Evolutionary conservation across 108 stramenopile species (phyloP).

Genomic region (Schizochytrium sp.): DNA sequence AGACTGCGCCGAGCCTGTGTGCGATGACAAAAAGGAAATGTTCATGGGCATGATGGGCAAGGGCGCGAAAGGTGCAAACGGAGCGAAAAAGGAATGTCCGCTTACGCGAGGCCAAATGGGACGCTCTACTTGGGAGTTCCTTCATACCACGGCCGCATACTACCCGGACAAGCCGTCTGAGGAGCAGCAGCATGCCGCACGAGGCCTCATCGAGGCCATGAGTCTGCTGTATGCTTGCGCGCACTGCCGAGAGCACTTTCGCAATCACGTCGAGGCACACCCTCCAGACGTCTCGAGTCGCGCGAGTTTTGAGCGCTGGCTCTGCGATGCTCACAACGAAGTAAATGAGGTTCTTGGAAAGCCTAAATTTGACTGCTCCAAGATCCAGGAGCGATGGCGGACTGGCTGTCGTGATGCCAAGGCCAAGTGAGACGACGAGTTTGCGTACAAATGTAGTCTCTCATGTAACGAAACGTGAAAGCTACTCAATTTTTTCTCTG

Average conservation of each 20-base stretch:
- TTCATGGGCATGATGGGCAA: slow-evolving; percentile 10
- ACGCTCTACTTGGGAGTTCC: slow-evolving; percentile 10
- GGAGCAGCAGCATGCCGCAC: slow-evolving; percentile 23
- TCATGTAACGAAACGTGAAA: too few relatives aligned
- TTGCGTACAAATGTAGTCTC: too few relatives aligned
- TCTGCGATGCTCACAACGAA: slow-evolving; percentile 41
- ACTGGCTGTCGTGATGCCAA: slow-evolving; percentile 19
- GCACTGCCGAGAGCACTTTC: slow-evolving; percentile 46
- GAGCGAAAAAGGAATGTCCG: background rate
- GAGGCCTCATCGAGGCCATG: slow-evolving; percentile 27
- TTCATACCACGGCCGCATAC: slow-evolving; percentile 52
- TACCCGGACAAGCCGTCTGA: slow-evolving; percentile 44
- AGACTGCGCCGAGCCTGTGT: slow-evolving; percentile 20
- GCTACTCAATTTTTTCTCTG: too few relatives aligned
- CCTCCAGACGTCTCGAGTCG: slow-evolving; percentile 38
- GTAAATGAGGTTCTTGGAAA: slow-evolving; percentile 49
- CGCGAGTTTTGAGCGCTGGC: slow-evolving; percentile 26
- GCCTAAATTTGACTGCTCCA: slow-evolving; percentile 26
- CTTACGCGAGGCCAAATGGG: slow-evolving; percentile 21
- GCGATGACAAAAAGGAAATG: background rate
- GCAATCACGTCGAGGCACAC: slow-evolving; percentile 16
- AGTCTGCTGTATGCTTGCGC: slow-evolving; percentile 45
- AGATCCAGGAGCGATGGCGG: slow-evolving; percentile 37
- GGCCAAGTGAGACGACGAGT: too few relatives aligned
- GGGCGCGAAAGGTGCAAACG: background rate